phyloP scores from a whole-genome alignment of 371 early-diverging fungal genomes.

The Syncephalastrum racemosum region DNA sequence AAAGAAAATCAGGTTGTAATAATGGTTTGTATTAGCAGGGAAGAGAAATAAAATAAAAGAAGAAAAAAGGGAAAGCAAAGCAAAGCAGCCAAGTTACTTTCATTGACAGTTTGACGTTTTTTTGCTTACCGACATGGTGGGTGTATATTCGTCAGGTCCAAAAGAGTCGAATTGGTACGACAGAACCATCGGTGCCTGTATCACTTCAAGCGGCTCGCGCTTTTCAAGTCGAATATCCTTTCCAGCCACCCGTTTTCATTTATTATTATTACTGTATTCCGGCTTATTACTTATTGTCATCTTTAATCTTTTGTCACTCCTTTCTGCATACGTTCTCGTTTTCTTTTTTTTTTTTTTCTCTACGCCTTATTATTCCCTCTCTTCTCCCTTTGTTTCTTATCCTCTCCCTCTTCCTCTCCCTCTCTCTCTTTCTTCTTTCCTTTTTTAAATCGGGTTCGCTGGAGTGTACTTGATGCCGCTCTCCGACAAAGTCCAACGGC shows the following conservation, averaged over 20 bases:
- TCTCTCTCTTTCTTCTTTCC: background rate
- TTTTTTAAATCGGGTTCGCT: background rate
- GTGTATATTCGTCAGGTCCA: background rate
- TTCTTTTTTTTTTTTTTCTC: slow-evolving; percentile 1
- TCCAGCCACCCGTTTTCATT: no score
- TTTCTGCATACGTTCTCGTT: background rate
- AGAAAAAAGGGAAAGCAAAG: background rate
- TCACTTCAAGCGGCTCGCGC: background rate
- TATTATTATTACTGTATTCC: no score
- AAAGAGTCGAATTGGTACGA: background rate
- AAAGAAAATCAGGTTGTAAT: background rate
- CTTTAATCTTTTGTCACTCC: slow-evolving; percentile 1
- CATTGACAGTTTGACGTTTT: background rate
- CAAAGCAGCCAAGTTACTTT: background rate
- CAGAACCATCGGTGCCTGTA: background rate
- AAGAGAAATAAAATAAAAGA: slow-evolving; percentile 5
- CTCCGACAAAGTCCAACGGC: slow-evolving; percentile 5
- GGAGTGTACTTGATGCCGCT: slow-evolving; percentile 1
- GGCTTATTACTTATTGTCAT: no score
- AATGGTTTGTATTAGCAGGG: background rate
- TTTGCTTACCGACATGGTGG: background rate
- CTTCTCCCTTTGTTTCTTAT: background rate
- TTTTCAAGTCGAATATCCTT: background rate
- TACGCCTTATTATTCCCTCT: background rate
- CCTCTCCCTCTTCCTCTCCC: background rate